Percentiles rank a stretch among this genome's conserved stretches.
Evolutionary conservation across 805 yeast species (phyloP).

Genomic region (Saturnispora quitensis): DNA sequence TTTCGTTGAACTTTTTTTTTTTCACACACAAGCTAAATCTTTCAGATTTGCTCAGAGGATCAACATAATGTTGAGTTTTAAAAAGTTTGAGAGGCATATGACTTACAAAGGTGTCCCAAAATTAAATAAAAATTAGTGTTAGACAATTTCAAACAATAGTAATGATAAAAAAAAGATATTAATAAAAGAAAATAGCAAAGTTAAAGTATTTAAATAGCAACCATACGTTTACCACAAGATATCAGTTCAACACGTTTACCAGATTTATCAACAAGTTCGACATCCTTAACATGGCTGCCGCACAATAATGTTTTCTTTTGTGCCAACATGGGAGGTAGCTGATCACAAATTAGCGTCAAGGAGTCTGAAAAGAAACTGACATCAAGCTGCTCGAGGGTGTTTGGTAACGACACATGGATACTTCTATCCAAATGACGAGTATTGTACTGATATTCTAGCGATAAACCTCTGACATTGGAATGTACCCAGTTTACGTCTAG

Average conservation of each 20-base stretch:
- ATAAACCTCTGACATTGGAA: conserved; percentile 6
- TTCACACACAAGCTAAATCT: not conserved
- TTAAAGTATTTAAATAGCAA: conserved; percentile 2
- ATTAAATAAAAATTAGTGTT: not conserved
- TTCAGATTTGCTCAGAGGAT: not conserved
- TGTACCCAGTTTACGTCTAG: conserved; percentile 3
- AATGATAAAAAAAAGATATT: not conserved
- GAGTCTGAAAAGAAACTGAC: conserved; percentile 3
- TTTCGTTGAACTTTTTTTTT: not conserved
- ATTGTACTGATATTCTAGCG: conserved; percentile 6
- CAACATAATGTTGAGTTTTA: no score
- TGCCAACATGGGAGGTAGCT: conserved; percentile 2
- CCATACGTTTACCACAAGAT: conserved; percentile 1
- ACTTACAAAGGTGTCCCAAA: no score
- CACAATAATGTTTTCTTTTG: not conserved
- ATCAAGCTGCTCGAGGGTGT: conserved; percentile 5
- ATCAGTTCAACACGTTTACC: conserved; percentile 2
- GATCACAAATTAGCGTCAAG: conserved; percentile 4
- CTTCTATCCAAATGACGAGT: conserved; percentile 4
- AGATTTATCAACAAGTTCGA: not conserved
- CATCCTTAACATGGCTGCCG: conserved; percentile 1
- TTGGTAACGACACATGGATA: conserved; percentile 1
- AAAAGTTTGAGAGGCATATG: no score
- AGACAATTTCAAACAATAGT: not conserved
- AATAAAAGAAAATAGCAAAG: not conserved